Conservation (phyloP, 305 asterid species). For the Rubia peregrina region DNA sequence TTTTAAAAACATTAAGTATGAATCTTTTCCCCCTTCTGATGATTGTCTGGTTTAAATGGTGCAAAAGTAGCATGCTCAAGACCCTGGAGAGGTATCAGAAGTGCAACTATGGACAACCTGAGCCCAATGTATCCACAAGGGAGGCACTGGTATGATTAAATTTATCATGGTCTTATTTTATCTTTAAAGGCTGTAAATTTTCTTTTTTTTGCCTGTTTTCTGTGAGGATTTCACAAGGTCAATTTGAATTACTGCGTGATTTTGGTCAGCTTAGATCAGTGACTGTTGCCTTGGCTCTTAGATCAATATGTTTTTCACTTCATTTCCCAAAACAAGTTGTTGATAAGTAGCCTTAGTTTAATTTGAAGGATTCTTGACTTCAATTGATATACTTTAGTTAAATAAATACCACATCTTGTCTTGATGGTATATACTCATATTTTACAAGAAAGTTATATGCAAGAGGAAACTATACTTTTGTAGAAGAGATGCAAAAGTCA, state of each 20-base stretch:
- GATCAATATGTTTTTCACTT: not conserved
- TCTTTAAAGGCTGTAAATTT: not conserved
- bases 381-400: not conserved
- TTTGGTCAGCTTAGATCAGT: not conserved
- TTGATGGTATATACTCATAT: not conserved
- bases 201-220: not conserved
- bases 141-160: conserved; percentile 84
- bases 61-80: conserved; percentile 73
- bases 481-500: not conserved
- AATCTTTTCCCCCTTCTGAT: not conserved
- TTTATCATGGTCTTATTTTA: not conserved
- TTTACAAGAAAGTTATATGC: not conserved
- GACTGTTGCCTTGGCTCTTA: not conserved
- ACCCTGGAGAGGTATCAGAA: conserved; percentile 95
- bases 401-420: not conserved
- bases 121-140: conserved; percentile 72
- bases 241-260: not conserved
- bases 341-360: not conserved
- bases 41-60: conserved; percentile 7
- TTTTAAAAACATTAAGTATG: too few relatives aligned
- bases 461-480: not conserved
- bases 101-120: conserved; percentile 99
- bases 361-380: not conserved
- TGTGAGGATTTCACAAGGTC: not conserved
- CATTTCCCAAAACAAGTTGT: not conserved